Base-by-base conservation (phyloP, 1,284 basidiomycete genomes). In the Violaceomyces palustris region DNA sequence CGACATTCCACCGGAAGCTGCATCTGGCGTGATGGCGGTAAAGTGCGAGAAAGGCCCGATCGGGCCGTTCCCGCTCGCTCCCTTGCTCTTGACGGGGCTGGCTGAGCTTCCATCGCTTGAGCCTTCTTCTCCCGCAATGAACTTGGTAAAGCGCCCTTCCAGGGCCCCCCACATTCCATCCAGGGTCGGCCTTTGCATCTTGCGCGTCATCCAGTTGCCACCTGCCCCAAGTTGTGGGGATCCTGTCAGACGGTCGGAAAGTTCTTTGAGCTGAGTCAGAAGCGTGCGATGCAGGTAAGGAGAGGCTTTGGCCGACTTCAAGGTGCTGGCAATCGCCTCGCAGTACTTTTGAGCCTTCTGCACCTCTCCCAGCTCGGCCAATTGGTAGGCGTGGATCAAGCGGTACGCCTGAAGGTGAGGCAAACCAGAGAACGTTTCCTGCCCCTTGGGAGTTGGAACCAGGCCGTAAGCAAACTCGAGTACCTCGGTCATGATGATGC, bases 141-240 rank as follows among this genome's bases (percentile, higher is more conserved):
- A 87, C 73, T 94, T 94, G 23, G 90, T 91, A 61, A 99, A 83
- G 11, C 87, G 82, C n/a, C 87, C 87, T 74, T 93, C 93, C 21
- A 98, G 79, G 82, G 90, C 96, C 41, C 85, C 86, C 41, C 93
- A 88, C 35, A 98, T 82, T 34, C 85, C 86, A 67, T 96, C 91
- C 39, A 97, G 78, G 47, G 88, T 94, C 1, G 92, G 90, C 25
- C 75, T 89, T 87, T 55, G 70, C 48, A 75, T 70, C 26, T 73
- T 74, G 26, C 82, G 80, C 23, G 83, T 79, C 52, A 91, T 86
- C 88, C 90, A 71, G 43, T 55, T 66, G 39, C 55, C 59, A 10
- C 49, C 50, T 2, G 41, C 44, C 11, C 48, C 48, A 11, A 45
- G 41, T 19, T 84, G 81, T 21, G 82, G 84, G 6, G 84, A 81